Percentiles rank a stretch among this genome's conserved stretches.
Conservation (phyloP, 1,284 basidiomycete genomes). For the Fistulinella cinereoalba region DNA sequence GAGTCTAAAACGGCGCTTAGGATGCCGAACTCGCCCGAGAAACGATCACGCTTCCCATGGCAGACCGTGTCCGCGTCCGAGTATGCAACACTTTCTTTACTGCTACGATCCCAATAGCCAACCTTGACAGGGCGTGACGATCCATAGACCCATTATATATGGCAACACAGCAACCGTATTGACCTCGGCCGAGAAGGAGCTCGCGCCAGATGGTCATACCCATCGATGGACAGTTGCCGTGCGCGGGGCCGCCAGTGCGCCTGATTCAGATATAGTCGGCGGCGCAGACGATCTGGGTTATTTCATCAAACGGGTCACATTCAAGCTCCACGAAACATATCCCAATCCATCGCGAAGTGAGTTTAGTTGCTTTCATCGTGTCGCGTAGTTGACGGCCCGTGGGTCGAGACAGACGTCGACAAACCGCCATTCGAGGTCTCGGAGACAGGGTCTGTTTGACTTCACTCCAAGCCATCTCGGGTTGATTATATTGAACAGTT, state of each 20-base stretch:
- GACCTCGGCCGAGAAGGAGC: constrained; percentile 71
- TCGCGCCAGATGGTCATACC: constrained; percentile 73
- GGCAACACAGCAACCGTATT: constrained; percentile 92
- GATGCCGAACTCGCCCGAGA: constrained; percentile 31
- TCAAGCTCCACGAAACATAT: constrained; percentile 98
- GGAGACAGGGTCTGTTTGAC: constrained; percentile 75
- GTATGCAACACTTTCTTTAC: constrained; percentile 41
- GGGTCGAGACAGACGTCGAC: constrained; percentile 75
- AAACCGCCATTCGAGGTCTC: constrained; percentile 92
- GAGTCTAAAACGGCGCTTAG: constrained; percentile 28
- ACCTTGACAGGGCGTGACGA: constrained; percentile 71
- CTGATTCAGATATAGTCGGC: constrained; percentile 70
- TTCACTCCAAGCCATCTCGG: background rate
- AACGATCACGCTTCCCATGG: constrained; percentile 44
- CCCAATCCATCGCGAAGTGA: constrained; percentile 85
- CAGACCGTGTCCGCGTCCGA: constrained; percentile 71
- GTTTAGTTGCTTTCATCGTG: constrained; percentile 23
- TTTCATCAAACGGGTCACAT: constrained; percentile 92
- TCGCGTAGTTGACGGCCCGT: background rate
- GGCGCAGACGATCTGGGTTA: constrained; percentile 86
- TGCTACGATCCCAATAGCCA: constrained; percentile 3
- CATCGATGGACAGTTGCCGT: constrained; percentile 97
- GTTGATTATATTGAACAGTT: constrained; percentile 47
- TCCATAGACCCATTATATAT: constrained; percentile 91
- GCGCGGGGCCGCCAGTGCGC: constrained; percentile 68